Base-by-base conservation (phyloP, 352 stramenopile species). In the Phytophthora nicotianae region DNA sequence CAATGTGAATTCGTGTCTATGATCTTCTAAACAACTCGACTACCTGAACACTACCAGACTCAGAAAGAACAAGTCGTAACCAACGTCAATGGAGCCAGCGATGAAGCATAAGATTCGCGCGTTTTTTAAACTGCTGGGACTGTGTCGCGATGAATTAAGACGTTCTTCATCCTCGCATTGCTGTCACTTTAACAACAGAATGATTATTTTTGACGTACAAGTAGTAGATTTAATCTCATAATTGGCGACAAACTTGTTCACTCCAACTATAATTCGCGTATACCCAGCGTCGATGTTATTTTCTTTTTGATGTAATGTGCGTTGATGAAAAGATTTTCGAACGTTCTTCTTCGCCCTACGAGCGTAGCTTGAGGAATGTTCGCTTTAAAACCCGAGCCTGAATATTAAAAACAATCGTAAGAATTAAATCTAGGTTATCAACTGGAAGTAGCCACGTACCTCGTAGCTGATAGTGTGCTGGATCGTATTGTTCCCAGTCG, bases 381-480 rank as follows among this genome's bases (percentile, higher is more conserved):
- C 89, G 86, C 78, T 98, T 98, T 47, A 98, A 69, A 40, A 98
- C 79, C 5, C 91, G 81, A 14, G 95, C 92, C 83, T 93, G 7
- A 32, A 46, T 1, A 40, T 49, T 26, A 60, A 42, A 1, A 45
- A 45, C 32, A 59, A 47, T 14, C 37, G 37, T 38, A 29, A 54
- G 5, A 40, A 50, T 4, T 33, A 21, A 38, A 51, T 32, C 5
- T 23, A 50, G 6, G 49, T n/a, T 14, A 19, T 33, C 52, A 13
- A 35, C 8, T 13, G 13, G 5, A 13, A 35, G 9, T 35, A 35
- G 4, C 29, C 6, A 24, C 49, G 43, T 50, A 93, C 84, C 77
- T 98, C 95, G 63, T 92, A 97, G 70, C 87, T 95, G 75, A 98
- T 91, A 43, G 91, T 98, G 64, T 89, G 83, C 29, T 85, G 84